These are phyloP conservation scores for Populus davidiana DNA, from an alignment of 345 rosid species.

Conservation along the genomic window DNA sequence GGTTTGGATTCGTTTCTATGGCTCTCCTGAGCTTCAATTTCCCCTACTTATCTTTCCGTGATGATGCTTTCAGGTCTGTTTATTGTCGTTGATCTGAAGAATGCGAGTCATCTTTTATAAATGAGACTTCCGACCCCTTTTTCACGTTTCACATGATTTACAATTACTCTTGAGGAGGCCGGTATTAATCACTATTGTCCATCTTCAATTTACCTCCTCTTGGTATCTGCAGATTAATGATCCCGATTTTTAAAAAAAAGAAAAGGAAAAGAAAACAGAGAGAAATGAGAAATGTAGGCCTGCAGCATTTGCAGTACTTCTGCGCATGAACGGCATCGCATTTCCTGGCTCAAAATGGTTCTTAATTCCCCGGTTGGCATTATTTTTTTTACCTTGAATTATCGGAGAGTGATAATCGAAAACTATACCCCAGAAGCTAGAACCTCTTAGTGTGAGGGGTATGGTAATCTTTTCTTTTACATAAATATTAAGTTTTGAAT, in stretches of 20 bases:
- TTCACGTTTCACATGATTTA: too few species aligned
- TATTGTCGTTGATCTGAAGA: constrained; percentile 28
- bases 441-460: too few species aligned
- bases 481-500: too few species aligned
- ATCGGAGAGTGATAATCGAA: neutral
- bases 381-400: neutral
- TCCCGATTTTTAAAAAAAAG: too few species aligned
- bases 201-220: too few species aligned
- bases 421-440: too few species aligned
- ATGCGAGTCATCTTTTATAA: neutral
- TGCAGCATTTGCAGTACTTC: neutral
- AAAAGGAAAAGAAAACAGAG: too few species aligned
- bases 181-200: too few species aligned
- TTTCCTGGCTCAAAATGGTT: neutral
- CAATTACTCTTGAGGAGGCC: too few species aligned
- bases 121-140: too few species aligned
- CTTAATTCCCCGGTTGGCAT: constrained; percentile 5
- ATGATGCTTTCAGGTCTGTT: constrained; percentile 12
- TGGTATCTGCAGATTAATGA: too few species aligned
- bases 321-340: neutral
- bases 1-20: constrained; percentile 14
- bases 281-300: neutral
- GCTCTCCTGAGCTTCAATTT: neutral
- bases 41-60: neutral
- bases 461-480: too few species aligned